A percentile compares a stretch with the other conserved stretches of the same genome.
These are phyloP conservation scores for Psilocybe subaeruginosa DNA, from an alignment of 768 basidiomycete genomes.

Conservation along the genomic window DNA sequence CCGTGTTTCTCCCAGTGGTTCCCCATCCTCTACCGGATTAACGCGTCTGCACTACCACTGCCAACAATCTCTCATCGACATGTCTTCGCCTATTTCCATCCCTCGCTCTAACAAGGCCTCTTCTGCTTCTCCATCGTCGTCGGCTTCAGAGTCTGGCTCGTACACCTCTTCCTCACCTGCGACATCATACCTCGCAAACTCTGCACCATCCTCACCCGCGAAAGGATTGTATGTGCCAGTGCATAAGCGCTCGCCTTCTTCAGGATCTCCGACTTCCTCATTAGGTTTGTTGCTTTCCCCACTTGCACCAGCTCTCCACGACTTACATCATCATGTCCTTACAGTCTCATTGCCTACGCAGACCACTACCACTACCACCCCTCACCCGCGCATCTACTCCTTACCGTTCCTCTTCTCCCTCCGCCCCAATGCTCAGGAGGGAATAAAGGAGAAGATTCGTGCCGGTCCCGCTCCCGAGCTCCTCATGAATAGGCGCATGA, in stretches of 20 bases:
- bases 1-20: neutral
- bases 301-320: neutral
- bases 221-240: constrained; percentile 12
- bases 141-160: neutral
- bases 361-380: neutral
- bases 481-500: constrained; percentile 34
- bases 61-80: neutral
- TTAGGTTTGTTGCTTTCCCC: neutral
- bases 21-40: constrained; percentile 10
- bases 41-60: neutral
- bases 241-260: constrained; percentile 8
- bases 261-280: neutral
- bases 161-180: neutral
- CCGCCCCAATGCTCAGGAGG: constrained; percentile 22
- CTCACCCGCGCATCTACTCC: constrained; percentile 15
- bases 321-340: neutral
- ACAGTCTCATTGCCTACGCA: neutral
- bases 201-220: neutral
- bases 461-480: constrained; percentile 22
- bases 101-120: constrained; percentile 13
- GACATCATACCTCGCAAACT: neutral
- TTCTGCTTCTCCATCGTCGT: constrained; percentile 8
- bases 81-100: constrained; percentile 22
- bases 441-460: constrained; percentile 25
- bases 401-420: constrained; percentile 20